phyloP scores from a whole-genome alignment of 2,329 filamentous ascomycete species.

The Mariannaea sp. region DNA sequence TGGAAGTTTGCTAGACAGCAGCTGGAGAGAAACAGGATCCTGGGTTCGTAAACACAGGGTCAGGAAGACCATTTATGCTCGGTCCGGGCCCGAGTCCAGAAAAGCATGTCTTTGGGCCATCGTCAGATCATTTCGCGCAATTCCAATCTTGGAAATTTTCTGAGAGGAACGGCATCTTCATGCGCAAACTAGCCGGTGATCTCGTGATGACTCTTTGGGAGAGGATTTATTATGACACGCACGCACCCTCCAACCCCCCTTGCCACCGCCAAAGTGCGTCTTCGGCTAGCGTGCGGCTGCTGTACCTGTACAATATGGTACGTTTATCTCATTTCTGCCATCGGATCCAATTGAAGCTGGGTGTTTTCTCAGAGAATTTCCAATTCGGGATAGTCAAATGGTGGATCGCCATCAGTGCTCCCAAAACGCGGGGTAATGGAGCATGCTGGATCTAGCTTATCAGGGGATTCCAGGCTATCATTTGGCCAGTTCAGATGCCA shows the following conservation, averaged over 20 bases:
- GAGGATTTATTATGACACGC: not conserved
- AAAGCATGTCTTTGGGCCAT: no score
- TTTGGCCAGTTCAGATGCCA: not conserved
- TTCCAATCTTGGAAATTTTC: conserved; percentile 10
- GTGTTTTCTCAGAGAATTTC: conserved; percentile 12
- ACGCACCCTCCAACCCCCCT: not conserved
- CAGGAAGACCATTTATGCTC: conserved; percentile 1
- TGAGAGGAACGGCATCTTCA: conserved; percentile 5
- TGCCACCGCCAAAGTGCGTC: not conserved
- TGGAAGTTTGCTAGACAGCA: not conserved
- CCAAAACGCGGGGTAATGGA: not conserved
- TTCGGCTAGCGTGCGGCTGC: not conserved
- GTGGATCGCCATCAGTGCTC: no score
- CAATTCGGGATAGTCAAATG: not conserved
- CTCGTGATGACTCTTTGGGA: not conserved
- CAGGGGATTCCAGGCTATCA: not conserved
- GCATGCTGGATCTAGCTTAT: not conserved
- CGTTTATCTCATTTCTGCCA: no score
- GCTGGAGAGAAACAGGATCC: not conserved
- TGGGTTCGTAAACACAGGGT: not conserved
- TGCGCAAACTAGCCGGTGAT: not conserved
- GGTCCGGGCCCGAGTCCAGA: no score
- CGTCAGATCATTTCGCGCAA: not conserved
- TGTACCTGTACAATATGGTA: not conserved
- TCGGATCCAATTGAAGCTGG: not conserved